A percentile compares a stretch with the other conserved stretches of the same genome.
Evolutionary conservation across 1,284 basidiomycete species (phyloP).

Genomic region (Trichosporon sp.): DNA sequence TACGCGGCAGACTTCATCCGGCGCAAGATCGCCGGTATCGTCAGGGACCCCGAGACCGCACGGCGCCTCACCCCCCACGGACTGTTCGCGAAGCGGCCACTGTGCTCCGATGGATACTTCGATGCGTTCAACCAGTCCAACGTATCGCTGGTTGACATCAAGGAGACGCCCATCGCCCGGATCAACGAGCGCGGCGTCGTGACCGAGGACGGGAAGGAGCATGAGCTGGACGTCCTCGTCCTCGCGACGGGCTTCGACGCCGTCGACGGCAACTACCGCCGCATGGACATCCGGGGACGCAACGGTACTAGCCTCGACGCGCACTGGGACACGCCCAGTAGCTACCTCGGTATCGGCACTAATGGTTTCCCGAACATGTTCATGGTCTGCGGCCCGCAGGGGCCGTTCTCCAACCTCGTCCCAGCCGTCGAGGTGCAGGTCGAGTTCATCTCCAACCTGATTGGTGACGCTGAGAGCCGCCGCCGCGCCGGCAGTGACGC

Average conservation of each 20-base stretch:
- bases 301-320: slow-evolving; percentile 4
- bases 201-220: slow-evolving; percentile 8
- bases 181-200: neutral
- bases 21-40: slow-evolving; percentile 8
- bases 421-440: slow-evolving; percentile 15
- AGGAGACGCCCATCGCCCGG: slow-evolving; percentile 9
- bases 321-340: slow-evolving; percentile 8
- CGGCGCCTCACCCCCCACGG: slow-evolving; percentile 6
- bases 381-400: slow-evolving; percentile 15
- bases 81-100: slow-evolving; percentile 12
- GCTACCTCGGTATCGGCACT: slow-evolving; percentile 13
- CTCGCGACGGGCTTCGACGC: slow-evolving; percentile 16
- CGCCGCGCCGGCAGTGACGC: neutral
- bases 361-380: slow-evolving; percentile 12
- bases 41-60: slow-evolving; percentile 15
- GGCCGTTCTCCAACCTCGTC: slow-evolving; percentile 13
- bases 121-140: slow-evolving; percentile 15
- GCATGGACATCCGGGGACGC: slow-evolving; percentile 10
- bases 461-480: neutral
- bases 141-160: slow-evolving; percentile 10
- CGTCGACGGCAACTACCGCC: slow-evolving; percentile 14
- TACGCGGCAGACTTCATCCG: slow-evolving; percentile 12
- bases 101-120: slow-evolving; percentile 14
- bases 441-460: slow-evolving; percentile 7
- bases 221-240: slow-evolving; percentile 13